Evolutionary conservation across 1,139 yeast genomes (phyloP).

Genomic region (Candida sanyaensis): DNA sequence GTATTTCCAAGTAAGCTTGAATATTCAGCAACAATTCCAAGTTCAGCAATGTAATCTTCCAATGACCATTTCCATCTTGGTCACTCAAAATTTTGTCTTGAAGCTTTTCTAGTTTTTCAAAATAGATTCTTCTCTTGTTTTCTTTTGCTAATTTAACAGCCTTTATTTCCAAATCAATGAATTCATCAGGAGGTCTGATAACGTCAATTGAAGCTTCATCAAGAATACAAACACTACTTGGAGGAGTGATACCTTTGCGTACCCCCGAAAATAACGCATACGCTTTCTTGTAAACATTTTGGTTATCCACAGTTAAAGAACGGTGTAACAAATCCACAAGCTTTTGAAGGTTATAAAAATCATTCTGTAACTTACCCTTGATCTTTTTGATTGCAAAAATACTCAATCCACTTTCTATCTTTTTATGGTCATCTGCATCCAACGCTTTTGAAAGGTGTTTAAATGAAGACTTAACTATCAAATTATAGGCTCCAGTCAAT

Average conservation of each 20-base stretch:
- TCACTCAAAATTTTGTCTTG: slow-evolving; percentile 45
- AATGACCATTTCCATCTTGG: slow-evolving; percentile 48
- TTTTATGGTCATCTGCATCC: slow-evolving; percentile 53
- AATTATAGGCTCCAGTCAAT: slow-evolving; percentile 65
- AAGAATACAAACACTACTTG: slow-evolving; percentile 60
- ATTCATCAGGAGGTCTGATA: slow-evolving; percentile 66
- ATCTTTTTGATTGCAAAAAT: slow-evolving; percentile 55
- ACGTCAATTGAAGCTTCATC: slow-evolving; percentile 45
- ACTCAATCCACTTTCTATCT: slow-evolving; percentile 68
- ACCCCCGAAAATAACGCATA: slow-evolving; percentile 52
- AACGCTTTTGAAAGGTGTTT: slow-evolving; percentile 54
- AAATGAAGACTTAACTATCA: slow-evolving; percentile 51
- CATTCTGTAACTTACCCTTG: slow-evolving; percentile 56
- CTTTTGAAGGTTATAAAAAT: slow-evolving; percentile 52
- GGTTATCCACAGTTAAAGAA: slow-evolving; percentile 62
- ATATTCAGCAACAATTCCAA: slow-evolving; percentile 55
- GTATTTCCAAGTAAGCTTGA: slow-evolving; percentile 57
- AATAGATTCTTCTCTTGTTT: slow-evolving; percentile 47
- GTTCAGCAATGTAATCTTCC: slow-evolving; percentile 68
- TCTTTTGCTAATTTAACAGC: slow-evolving; percentile 62
- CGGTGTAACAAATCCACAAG: slow-evolving; percentile 51
- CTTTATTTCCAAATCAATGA: slow-evolving; percentile 55
- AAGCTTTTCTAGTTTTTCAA: slow-evolving; percentile 41
- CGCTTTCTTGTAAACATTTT: slow-evolving; percentile 53
- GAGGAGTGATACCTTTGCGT: slow-evolving; percentile 51